A percentile compares a stretch with the other conserved stretches of the same genome.
phyloP scores from a whole-genome alignment of 192 early-diverging fungal genomes.

The Umbelopsis isabellina region DNA sequence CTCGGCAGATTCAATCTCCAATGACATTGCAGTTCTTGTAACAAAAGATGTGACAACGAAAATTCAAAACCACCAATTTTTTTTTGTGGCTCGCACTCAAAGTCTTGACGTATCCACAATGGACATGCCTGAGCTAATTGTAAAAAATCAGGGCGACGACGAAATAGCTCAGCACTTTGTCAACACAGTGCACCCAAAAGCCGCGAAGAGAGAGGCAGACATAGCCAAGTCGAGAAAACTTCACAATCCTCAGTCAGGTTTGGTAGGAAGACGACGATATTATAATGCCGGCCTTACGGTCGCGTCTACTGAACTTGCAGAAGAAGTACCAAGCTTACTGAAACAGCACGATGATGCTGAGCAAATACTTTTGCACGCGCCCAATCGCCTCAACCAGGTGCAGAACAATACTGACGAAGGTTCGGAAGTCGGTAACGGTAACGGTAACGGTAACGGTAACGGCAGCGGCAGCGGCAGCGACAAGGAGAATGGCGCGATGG shows the following conservation, averaged over 20 bases:
- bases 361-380: background rate
- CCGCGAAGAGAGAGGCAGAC: slow-evolving; percentile 38
- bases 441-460: background rate
- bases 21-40: slow-evolving; percentile 13
- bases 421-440: background rate
- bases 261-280: background rate
- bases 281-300: slow-evolving; percentile 20
- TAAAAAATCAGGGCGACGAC: slow-evolving; percentile 34
- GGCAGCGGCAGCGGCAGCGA: slow-evolving; percentile 8
- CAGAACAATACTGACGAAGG: background rate
- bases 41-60: slow-evolving; percentile 23
- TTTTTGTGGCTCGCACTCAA: background rate
- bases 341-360: slow-evolving; percentile 4
- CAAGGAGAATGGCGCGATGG: slow-evolving; percentile 24
- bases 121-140: slow-evolving; percentile 12
- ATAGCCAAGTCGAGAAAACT: slow-evolving; percentile 30
- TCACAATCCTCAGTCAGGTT: background rate
- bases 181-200: slow-evolving; percentile 29
- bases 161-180: slow-evolving; percentile 51
- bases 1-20: slow-evolving; percentile 68
- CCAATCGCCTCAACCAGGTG: background rate
- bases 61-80: slow-evolving; percentile 10
- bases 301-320: slow-evolving; percentile 23
- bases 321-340: background rate
- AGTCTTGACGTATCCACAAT: background rate